A percentile compares a stretch with the other conserved stretches of the same genome.
Evolutionary conservation across 2,329 filamentous ascomycete genomes (phyloP).

Genomic region (Colletotrichum gloeosporioides): DNA sequence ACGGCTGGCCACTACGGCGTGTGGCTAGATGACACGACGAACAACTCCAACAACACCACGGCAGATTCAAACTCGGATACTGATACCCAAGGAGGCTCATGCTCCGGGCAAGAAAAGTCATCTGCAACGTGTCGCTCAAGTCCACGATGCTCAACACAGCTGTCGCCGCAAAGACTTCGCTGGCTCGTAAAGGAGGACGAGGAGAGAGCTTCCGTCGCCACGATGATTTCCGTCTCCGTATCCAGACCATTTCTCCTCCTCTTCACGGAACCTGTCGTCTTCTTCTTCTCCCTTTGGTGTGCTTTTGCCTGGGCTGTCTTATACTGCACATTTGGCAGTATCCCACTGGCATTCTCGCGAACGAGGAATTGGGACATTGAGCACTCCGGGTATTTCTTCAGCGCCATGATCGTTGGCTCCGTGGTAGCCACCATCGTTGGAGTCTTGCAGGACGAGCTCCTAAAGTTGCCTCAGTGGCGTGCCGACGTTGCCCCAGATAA

Average conservation of each 20-base stretch:
- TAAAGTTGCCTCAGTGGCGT: constrained; percentile 50
- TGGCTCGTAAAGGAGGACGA: constrained; percentile 85
- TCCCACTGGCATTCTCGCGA: constrained; percentile 77
- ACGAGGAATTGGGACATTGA: constrained; percentile 72
- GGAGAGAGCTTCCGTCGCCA: constrained; percentile 69
- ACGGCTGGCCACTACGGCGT: constrained; percentile 61
- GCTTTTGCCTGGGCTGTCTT: constrained; percentile 89
- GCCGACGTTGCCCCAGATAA: constrained; percentile 31
- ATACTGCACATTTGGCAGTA: constrained; percentile 82
- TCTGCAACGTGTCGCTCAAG: neutral
- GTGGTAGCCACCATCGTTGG: constrained; percentile 71
- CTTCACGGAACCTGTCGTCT: constrained; percentile 78
- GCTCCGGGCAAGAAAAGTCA: neutral
- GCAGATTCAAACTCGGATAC: neutral
- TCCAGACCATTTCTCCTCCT: constrained; percentile 81
- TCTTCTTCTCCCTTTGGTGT: constrained; percentile 89
- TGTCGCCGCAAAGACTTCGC: constrained; percentile 58
- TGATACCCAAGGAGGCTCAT: constrained; percentile 3
- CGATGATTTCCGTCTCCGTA: constrained; percentile 77
- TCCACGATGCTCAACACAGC: neutral
- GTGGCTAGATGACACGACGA: constrained; percentile 33
- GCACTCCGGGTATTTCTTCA: constrained; percentile 66
- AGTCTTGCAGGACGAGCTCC: constrained; percentile 74
- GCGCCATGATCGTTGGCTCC: constrained; percentile 71
- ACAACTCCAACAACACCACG: constrained; percentile 7